phyloP scores from a whole-genome alignment of 1,139 yeast species.

The Blastobotrys ciferrii region DNA sequence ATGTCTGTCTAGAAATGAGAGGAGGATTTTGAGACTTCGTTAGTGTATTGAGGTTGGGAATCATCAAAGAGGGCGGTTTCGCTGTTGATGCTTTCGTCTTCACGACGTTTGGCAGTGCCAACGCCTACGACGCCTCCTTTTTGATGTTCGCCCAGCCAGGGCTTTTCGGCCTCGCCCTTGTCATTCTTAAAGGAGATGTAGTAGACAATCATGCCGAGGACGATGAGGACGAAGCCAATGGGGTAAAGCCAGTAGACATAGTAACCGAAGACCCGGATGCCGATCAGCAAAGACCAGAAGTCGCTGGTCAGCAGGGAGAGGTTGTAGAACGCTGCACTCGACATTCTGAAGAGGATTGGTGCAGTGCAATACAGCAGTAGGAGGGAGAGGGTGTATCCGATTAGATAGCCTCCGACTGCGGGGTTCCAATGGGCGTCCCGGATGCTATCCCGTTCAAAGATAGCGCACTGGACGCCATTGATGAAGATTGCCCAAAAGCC shows the following conservation, averaged over 20 bases:
- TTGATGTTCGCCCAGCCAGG: constrained; percentile 46
- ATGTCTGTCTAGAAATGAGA: not conserved
- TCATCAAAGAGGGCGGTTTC: constrained; percentile 4
- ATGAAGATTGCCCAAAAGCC: constrained; percentile 44
- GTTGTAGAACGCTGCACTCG: constrained; percentile 47
- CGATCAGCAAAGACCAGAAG: constrained; percentile 46
- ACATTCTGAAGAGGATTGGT: constrained; percentile 45
- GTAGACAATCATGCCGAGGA: constrained; percentile 43
- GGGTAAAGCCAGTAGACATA: constrained; percentile 46
- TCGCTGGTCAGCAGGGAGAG: constrained; percentile 44
- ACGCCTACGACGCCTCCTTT: constrained; percentile 41
- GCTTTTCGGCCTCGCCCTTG: constrained; percentile 43
- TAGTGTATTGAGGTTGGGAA: not conserved
- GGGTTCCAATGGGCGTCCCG: constrained; percentile 40
- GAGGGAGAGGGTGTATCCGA: constrained; percentile 43
- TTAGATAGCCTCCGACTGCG: constrained; percentile 43
- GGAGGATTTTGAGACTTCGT: not conserved
- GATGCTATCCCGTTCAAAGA: constrained; percentile 41
- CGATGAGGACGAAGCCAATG: constrained; percentile 44
- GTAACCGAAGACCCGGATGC: constrained; percentile 44
- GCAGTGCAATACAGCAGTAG: constrained; percentile 41
- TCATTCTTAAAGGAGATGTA: constrained; percentile 37
- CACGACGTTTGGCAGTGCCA: constrained; percentile 38
- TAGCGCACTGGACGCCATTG: constrained; percentile 45
- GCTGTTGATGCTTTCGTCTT: constrained; percentile 8